Evolutionary conservation across 2,329 filamentous ascomycete species (phyloP), one percentile per base, ranked within the genome.

Genomic region (Polychaeton citri): DNA sequence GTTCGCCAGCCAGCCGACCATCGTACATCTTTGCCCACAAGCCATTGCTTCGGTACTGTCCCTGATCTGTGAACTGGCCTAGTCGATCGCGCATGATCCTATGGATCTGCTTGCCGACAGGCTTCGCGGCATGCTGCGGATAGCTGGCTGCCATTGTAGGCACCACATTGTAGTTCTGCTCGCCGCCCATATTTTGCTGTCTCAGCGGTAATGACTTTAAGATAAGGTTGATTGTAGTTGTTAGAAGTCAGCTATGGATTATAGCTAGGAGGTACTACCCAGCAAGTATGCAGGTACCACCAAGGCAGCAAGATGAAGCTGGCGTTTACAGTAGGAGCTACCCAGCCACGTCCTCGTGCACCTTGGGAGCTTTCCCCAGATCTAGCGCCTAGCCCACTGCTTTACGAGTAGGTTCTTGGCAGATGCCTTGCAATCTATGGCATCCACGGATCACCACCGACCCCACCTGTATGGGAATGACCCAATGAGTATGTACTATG

Each of bases 81-180:
- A 96, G 78, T 36, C 88, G 79, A 49, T 85, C 78, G 52, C 77
- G 80, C 64, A 94, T 92, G 60, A 95, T 85, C 55, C 74, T 75
- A 48, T 78, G 71, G 58, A 94, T 95, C 43, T 81, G 76, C 61
- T 90, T 81, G 44, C 84, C 85, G 40, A 74, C 70, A 15, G 72
- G 72, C 38, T 62, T 58, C 37, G 61, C 51, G 21, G 65, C 63
- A 33, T 69, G 58, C 48, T 65, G 62, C 35, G 71, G 69, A 47
- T 73, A 68, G 20, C 38, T 40, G 3, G 61, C 53, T 42, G 49
- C 43, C 21, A 47, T 44, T 33, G 42, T 43, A 30, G 38, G 38
- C 24, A 36, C 38, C 39, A 51, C 46, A 13, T 32, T 48, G 15
- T 35, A 41, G 26, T 56, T 47, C 12, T 43, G 44, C 19, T 61